Conservation (phyloP, 2,329 filamentous ascomycete genomes). For the Myriangium duriaei region DNA sequence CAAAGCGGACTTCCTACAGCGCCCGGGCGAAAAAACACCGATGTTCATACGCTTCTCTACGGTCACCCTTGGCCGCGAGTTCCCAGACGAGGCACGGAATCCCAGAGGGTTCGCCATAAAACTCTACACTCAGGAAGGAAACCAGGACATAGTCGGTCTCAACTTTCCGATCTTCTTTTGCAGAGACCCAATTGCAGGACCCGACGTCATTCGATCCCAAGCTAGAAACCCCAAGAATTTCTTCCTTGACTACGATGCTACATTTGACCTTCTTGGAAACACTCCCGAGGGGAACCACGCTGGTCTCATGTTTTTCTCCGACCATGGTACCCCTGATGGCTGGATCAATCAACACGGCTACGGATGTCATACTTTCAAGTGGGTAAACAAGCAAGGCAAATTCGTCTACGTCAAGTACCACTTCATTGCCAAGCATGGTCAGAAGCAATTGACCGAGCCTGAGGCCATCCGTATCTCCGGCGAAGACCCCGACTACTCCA, state of each 20-base stretch:
- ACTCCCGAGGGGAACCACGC: slow-evolving; percentile 39
- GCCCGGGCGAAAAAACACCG: slow-evolving; percentile 30
- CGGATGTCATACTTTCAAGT: slow-evolving; percentile 37
- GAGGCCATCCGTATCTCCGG: slow-evolving; percentile 35
- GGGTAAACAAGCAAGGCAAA: slow-evolving; percentile 34
- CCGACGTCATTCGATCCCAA: slow-evolving; percentile 37
- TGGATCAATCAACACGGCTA: slow-evolving; percentile 33
- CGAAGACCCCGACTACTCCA: slow-evolving; percentile 40
- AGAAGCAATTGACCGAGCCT: slow-evolving; percentile 35
- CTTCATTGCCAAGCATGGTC: slow-evolving; percentile 35
- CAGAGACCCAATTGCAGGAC: slow-evolving; percentile 35
- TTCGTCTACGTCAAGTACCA: slow-evolving; percentile 43
- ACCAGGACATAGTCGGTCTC: slow-evolving; percentile 37
- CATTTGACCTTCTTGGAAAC: slow-evolving; percentile 38
- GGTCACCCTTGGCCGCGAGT: slow-evolving; percentile 32
- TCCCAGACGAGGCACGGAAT: slow-evolving; percentile 34
- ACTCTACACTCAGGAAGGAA: slow-evolving; percentile 37
- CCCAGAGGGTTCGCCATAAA: slow-evolving; percentile 39
- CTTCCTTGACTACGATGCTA: slow-evolving; percentile 35
- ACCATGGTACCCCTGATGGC: slow-evolving; percentile 37
- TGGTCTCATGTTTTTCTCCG: slow-evolving; percentile 38
- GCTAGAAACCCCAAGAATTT: slow-evolving; percentile 36
- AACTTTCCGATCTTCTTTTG: slow-evolving; percentile 41
- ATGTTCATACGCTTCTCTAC: slow-evolving; percentile 35
- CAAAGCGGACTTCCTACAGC: slow-evolving; percentile 31